Evolutionary conservation across 371 early-diverging fungal species (phyloP).

Genomic region (Chytridium lagenaria): DNA sequence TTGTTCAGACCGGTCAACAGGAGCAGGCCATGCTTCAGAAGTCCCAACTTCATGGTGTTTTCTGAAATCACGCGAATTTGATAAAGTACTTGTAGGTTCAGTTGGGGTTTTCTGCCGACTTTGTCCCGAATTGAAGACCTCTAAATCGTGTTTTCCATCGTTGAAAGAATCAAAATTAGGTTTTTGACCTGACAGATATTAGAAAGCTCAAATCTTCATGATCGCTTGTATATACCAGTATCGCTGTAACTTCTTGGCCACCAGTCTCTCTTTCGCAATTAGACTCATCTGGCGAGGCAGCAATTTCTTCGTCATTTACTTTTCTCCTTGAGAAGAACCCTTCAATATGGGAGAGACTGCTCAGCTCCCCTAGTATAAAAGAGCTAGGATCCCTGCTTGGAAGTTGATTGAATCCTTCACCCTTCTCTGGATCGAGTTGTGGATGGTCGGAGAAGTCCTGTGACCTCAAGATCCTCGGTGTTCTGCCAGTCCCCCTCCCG

Average conservation of each 20-base stretch:
- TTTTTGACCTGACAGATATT: neutral
- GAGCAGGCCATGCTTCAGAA: too few species aligned
- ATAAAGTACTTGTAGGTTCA: neutral
- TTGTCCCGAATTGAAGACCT: neutral
- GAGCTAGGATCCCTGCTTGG: neutral
- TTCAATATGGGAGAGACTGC: neutral
- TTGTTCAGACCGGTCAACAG: too few species aligned
- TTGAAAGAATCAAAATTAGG: neutral
- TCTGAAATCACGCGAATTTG: neutral
- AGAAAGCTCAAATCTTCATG: neutral
- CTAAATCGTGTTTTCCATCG: neutral
- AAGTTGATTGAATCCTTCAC: neutral
- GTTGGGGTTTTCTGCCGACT: neutral
- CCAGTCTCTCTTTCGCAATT: neutral
- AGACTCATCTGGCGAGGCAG: neutral
- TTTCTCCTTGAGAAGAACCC: neutral
- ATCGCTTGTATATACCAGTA: neutral
- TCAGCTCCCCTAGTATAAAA: neutral
- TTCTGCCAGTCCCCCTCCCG: too few species aligned
- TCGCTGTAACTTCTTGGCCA: neutral
- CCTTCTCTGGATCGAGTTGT: neutral
- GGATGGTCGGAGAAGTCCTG: neutral
- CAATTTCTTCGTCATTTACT: neutral
- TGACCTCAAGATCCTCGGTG: neutral
- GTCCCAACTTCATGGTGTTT: too few species aligned